Conservation (phyloP, 2,329 filamentous ascomycete genomes). For the Apiospora aurea region DNA sequence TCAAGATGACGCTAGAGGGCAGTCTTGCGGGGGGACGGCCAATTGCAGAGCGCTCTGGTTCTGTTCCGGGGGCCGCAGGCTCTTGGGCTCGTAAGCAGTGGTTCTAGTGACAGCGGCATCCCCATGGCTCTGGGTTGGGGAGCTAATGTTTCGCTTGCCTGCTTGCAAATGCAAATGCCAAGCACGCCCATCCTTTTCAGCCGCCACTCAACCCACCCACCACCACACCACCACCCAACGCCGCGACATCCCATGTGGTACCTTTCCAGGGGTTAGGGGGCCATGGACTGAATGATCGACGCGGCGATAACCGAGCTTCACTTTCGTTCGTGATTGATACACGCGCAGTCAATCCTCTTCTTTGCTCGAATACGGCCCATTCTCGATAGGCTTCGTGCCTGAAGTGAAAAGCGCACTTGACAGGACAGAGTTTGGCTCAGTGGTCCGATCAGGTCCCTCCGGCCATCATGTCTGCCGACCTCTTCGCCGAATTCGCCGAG, state of each 20-base stretch:
- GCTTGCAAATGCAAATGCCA: neutral
- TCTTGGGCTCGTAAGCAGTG: neutral
- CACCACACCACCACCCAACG: neutral
- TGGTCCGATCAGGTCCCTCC: neutral
- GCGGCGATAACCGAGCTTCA: neutral
- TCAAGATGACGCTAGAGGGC: neutral
- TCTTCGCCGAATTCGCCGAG: constrained; percentile 64
- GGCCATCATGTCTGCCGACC: constrained; percentile 66
- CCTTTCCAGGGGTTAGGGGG: constrained; percentile 4
- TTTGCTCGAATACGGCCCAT: neutral
- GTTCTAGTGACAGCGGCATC: neutral
- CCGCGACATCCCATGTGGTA: neutral
- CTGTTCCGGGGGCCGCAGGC: neutral
- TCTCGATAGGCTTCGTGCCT: neutral
- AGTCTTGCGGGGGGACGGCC: constrained; percentile 5
- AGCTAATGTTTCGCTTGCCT: neutral
- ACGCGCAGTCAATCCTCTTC: neutral
- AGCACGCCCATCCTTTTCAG: neutral
- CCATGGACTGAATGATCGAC: constrained; percentile 5
- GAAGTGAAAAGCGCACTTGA: constrained; percentile 1
- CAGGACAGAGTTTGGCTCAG: constrained; percentile 10
- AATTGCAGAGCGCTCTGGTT: neutral
- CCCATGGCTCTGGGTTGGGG: neutral
- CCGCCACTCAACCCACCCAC: neutral
- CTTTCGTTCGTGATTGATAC: neutral